Evolutionary conservation across 257 asterid species (phyloP), one percentile per base, ranked within the genome.

Genomic region (Solanum arcanum): DNA sequence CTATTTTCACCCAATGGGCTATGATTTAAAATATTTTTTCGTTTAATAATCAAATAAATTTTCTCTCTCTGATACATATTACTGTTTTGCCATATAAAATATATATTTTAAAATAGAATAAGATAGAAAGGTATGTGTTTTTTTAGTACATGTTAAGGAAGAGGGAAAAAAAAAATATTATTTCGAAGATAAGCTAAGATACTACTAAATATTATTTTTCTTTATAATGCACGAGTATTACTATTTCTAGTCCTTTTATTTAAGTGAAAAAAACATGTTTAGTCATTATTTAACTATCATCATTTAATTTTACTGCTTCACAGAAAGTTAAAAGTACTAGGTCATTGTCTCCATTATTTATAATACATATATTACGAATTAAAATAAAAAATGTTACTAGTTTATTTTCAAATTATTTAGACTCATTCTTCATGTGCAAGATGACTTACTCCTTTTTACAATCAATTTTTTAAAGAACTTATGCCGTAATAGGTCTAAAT

Each of bases 141-240:
- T 29, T 66, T 7, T 29, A 69, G 62, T 35, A 21, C 29, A 86
- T 25, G 86, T 60, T 59, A 80, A 0, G 5, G n/a, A 42, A 83
- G 83, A 81, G 44, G 44, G 18, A 60, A 84, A 66, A n/a, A 49
- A 66, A 37, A 37, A 47, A 18, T 66, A 18, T 9, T 80, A 46
- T 29, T 78, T 46, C 10, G 44, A 16, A 42, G 75, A 21, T 49
- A 15, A 44, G 33, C 47, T 80, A 60, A 33, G 70, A 64, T 49
- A 75, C 37, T 52, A 72, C 60, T 20, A 29, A 46, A 73, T 83
- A 89, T 83, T 86, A 72, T 42, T 9, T 29, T 47, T 14, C 35
- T 72, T 21, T 33, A 25, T n/a, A 52, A 56, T 56, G 90, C 88
- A 89, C 89, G 89, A 75, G 89, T 66, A 83, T 83, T 47, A 86